Percentiles rank a stretch among this genome's conserved stretches.
These are phyloP conservation scores for Xenosphaeropsis pyriputrescens DNA, from an alignment of 2,329 filamentous ascomycete species.

Conservation along the genomic window DNA sequence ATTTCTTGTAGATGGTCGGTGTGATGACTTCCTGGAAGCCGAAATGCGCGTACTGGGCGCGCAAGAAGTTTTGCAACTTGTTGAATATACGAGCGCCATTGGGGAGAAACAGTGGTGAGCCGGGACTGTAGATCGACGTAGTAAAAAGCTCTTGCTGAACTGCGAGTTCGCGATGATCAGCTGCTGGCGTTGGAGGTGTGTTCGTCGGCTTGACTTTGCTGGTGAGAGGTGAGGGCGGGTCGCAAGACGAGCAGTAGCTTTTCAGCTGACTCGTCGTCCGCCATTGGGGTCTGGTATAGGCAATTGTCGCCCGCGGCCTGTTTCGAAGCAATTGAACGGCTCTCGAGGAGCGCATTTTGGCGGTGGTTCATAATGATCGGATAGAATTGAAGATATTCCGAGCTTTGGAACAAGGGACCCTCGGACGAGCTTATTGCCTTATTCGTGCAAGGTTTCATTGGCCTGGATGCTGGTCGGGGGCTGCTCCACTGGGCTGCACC, in stretches of 20 bases:
- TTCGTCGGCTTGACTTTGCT: slow-evolving; percentile 5
- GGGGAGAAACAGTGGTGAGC: slow-evolving; percentile 73
- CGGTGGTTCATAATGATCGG: background rate
- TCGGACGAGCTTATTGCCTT: background rate
- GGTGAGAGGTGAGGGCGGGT: slow-evolving; percentile 3
- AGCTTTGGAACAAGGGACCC: background rate
- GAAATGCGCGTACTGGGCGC: slow-evolving; percentile 70
- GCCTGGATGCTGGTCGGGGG: too few relatives aligned
- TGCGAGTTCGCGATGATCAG: slow-evolving; percentile 45
- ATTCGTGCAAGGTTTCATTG: slow-evolving; percentile 1
- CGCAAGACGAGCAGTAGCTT: slow-evolving; percentile 17
- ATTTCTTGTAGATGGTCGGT: slow-evolving; percentile 81
- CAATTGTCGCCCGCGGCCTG: too few relatives aligned
- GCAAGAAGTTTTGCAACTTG: slow-evolving; percentile 66
- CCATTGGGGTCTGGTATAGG: background rate
- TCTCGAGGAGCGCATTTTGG: slow-evolving; percentile 16
- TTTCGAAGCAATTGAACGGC: slow-evolving; percentile 10
- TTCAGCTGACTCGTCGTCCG: background rate
- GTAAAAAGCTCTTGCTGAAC: slow-evolving; percentile 64
- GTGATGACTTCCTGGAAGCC: slow-evolving; percentile 83
- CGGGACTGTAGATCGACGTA: slow-evolving; percentile 66
- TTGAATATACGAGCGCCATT: slow-evolving; percentile 75
- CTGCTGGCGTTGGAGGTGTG: slow-evolving; percentile 9
- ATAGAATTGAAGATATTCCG: slow-evolving; percentile 2
- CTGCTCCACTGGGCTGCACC: slow-evolving; percentile 2